A percentile compares a stretch with the other conserved stretches of the same genome.
Evolutionary conservation across 257 asterid genomes (phyloP).

Genomic region (Nicotiana undulata): DNA sequence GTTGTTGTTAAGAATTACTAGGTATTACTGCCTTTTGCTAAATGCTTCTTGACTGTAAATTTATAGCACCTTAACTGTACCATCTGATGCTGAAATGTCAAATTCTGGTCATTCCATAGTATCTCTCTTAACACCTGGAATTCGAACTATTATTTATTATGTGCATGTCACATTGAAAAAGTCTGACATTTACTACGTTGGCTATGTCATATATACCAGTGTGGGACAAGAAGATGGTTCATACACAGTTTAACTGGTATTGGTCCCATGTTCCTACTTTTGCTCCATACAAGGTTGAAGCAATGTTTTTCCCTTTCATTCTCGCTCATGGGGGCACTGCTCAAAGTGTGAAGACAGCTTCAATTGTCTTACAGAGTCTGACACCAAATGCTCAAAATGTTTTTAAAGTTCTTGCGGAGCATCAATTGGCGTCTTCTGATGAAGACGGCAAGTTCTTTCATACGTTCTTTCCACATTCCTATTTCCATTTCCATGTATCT

Average conservation of each 20-base stretch:
- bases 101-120: background rate
- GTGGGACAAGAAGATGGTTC: constrained; percentile 98
- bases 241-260: constrained; percentile 94
- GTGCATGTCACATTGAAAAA: background rate
- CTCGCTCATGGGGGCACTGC: constrained; percentile 71
- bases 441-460: constrained; percentile 63
- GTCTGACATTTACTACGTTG: background rate
- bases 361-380: constrained; percentile 85
- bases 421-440: constrained; percentile 73
- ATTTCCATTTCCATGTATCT: background rate
- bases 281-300: constrained; percentile 82
- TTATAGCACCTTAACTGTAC: background rate
- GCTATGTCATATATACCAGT: constrained; percentile 31
- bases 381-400: constrained; percentile 90
- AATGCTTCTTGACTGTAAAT: background rate
- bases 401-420: constrained; percentile 70
- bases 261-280: constrained; percentile 94
- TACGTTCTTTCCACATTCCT: background rate
- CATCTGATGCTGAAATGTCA: background rate
- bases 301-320: constrained; percentile 65
- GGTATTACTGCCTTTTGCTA: background rate
- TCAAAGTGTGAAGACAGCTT: constrained; percentile 82
- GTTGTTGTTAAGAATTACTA: background rate
- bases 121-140: background rate
- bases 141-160: background rate